These are phyloP conservation scores for Fraxinus ornus DNA, from an alignment of 305 asterid species.

Conservation along the genomic window DNA sequence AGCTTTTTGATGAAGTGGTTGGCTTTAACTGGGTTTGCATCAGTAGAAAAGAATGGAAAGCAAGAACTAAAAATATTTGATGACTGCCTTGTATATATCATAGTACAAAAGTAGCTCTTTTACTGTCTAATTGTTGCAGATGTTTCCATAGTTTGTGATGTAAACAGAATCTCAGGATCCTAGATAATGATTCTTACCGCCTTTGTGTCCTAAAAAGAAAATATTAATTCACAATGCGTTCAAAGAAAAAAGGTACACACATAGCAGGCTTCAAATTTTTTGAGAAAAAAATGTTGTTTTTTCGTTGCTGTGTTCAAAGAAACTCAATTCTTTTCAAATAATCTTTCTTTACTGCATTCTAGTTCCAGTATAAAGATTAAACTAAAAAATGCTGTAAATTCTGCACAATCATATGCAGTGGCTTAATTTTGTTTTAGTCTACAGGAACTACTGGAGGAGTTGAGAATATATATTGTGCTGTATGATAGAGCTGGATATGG, in stretches of 20 bases:
- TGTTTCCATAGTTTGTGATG: not conserved
- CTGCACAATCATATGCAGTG: not conserved
- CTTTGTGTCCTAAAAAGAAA: not conserved
- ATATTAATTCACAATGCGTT: not conserved
- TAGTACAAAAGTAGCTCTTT: not conserved
- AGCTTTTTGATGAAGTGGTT: not conserved
- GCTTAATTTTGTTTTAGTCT: constrained; percentile 36
- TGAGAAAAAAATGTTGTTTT: not conserved
- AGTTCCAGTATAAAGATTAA: not conserved
- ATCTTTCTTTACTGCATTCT: not conserved
- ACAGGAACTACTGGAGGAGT: constrained; percentile 69
- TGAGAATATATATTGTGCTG: constrained; percentile 58
- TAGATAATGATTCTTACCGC: not conserved
- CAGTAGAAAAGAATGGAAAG: not conserved
- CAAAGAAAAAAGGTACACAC: not conserved
- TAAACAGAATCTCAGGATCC: not conserved
- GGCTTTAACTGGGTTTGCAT: constrained; percentile 2
- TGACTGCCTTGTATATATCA: not conserved
- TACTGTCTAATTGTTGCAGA: not conserved
- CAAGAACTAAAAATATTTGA: not conserved
- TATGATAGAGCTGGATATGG: constrained; percentile 95
- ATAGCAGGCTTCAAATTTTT: not conserved
- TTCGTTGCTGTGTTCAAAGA: not conserved
- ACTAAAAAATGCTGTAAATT: not conserved
- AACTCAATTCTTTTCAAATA: not conserved